phyloP scores from a whole-genome alignment of 495 filamentous ascomycete species.

The Lentithecium fluviatile region DNA sequence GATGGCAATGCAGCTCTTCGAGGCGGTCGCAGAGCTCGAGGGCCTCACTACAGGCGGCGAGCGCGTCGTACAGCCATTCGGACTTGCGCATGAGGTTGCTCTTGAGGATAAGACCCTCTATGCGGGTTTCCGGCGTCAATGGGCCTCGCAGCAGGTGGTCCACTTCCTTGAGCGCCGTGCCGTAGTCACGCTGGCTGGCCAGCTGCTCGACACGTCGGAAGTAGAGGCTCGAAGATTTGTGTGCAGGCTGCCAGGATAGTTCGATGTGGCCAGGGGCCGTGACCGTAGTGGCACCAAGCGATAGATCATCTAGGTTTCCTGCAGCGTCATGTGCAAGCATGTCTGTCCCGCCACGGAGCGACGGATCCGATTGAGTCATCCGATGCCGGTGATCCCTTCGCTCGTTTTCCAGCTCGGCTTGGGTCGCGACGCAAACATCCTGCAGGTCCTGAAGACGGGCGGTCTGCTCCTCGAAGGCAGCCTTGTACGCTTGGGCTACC shows the following conservation, averaged over 20 bases:
- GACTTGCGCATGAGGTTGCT: slow-evolving; percentile 2
- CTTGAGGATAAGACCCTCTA: slow-evolving; percentile 23
- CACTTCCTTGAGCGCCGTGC: slow-evolving; percentile 4
- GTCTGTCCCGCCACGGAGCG: too few species aligned
- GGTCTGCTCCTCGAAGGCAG: slow-evolving; percentile 6
- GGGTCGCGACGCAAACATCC: slow-evolving; percentile 16
- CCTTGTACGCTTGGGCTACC: slow-evolving; percentile 9
- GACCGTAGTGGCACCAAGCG: neutral
- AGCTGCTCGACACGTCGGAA: slow-evolving; percentile 1
- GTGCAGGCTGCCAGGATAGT: too few species aligned
- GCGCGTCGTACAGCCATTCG: slow-evolving; percentile 11
- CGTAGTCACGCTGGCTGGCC: neutral
- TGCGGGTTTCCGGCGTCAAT: neutral
- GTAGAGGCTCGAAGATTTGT: neutral
- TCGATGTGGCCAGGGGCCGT: neutral
- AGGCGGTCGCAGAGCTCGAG: slow-evolving; percentile 13
- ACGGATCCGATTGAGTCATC: neutral
- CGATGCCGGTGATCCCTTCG: neutral
- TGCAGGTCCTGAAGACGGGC: slow-evolving; percentile 11
- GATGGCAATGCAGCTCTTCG: neutral
- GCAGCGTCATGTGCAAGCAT: neutral
- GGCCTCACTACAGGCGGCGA: slow-evolving; percentile 19
- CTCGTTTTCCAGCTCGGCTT: slow-evolving; percentile 29
- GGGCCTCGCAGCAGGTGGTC: slow-evolving; percentile 5
- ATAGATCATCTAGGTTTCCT: neutral